Percentiles rank a stretch among this genome's conserved stretches.
These are phyloP conservation scores for Beta lomatogona DNA, from an alignment of 179 eudicot genomes.

Conservation along the genomic window DNA sequence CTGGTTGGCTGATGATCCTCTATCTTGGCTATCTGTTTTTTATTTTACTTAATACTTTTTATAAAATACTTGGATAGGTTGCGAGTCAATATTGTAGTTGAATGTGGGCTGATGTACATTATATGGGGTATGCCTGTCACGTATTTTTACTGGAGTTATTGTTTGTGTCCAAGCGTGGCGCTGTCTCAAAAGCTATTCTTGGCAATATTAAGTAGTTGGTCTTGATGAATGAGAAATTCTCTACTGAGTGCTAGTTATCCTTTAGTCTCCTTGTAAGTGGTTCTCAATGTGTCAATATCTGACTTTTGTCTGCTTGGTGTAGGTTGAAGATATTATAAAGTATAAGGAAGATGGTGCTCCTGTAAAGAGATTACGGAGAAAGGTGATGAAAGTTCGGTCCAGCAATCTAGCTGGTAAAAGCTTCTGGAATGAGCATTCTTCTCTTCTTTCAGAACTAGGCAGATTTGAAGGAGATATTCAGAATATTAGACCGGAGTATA, in stretches of 20 bases:
- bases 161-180: background rate
- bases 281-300: background rate
- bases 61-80: no score
- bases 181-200: background rate
- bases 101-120: no score
- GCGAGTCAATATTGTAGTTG: no score
- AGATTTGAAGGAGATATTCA: conserved; percentile 48
- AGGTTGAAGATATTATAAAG: conserved; percentile 79
- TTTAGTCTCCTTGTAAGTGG: conserved; percentile 1
- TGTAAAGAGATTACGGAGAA: conserved; percentile 60
- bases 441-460: conserved; percentile 64
- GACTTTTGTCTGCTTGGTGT: conserved; percentile 9
- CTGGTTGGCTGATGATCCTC: no score
- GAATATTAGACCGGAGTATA: conserved; percentile 60
- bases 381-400: conserved; percentile 50
- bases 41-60: no score
- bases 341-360: conserved; percentile 52
- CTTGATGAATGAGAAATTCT: background rate
- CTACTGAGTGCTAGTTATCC: background rate
- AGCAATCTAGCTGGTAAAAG: conserved; percentile 62
- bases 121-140: no score
- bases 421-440: conserved; percentile 70
- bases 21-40: no score
- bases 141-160: background rate
- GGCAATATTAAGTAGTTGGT: background rate